Evolutionary conservation across 768 basidiomycete genomes (phyloP), one percentile per base, ranked within the genome.

Genomic region (Mycena pura): DNA sequence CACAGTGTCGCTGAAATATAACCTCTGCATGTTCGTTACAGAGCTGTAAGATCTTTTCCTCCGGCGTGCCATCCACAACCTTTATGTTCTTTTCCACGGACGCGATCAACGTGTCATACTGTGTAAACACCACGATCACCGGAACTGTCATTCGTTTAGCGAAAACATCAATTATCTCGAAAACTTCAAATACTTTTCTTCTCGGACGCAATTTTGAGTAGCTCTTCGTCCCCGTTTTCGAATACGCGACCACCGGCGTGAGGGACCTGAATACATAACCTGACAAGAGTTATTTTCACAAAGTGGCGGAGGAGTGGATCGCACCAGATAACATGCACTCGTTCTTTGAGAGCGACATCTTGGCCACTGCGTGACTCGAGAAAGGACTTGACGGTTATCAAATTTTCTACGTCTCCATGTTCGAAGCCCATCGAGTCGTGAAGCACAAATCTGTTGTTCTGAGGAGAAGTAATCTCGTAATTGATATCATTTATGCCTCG

Each of bases 341-440:
- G 25, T 39, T 57, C 56, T 15, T 43, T 41, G 29, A 57, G 56
- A 22, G 36, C 38, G 4, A 24, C 28, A 3, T 8, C 13, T 3
- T 10, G 36, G 11, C 38, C 44, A 15, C 44, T 28, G 6, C 46
- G 56, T 11, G 25, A 31, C n/a, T 24, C 38, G n/a, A 57, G 56
- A 41, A 57, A 57, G 17, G 3, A 19, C 31, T 40, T 57, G 10
- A 47, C 56, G 4, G 9, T 17, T 17, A 48, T 47, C 27, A 48
- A 31, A 38, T 31, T 57, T 25, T 24, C 7, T 6, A 1, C 32
- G 19, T 57, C 27, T 5, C 56, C 56, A 2, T 34, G 46, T 47
- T 57, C 56, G 46, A 57, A 57, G 32, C 56, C 56, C 47, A 48
- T 48, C 13, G 56, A 57, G 31, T 57, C 56, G 45, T 57, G 56